These are phyloP conservation scores for Irpex sp. DNA, from an alignment of 1,284 basidiomycete species.

Conservation along the genomic window DNA sequence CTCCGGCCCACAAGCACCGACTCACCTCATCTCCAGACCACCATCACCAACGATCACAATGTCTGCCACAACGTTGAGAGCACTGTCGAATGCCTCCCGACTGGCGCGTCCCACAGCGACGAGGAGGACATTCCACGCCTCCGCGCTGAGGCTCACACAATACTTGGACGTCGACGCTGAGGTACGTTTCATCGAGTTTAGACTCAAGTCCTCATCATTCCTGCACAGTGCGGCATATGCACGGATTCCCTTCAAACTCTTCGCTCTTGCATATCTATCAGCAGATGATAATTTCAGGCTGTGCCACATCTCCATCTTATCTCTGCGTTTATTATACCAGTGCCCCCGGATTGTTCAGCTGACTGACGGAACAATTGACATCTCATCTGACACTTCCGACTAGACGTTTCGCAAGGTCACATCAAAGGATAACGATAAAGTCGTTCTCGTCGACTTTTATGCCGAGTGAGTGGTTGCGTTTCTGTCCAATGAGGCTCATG, in stretches of 20 bases:
- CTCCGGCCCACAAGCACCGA: neutral
- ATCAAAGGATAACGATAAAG: slow-evolving; percentile 37
- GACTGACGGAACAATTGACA: neutral
- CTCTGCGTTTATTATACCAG: neutral
- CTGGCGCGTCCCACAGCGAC: neutral
- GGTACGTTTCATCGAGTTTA: slow-evolving; percentile 21
- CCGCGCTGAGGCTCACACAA: slow-evolving; percentile 26
- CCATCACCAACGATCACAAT: neutral
- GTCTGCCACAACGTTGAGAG: neutral
- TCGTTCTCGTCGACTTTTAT: slow-evolving; percentile 74
- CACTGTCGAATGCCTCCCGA: neutral
- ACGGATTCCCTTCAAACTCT: neutral
- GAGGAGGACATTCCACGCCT: slow-evolving; percentile 22
- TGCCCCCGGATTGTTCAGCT: neutral
- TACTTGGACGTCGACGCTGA: slow-evolving; percentile 31
- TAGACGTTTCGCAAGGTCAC: slow-evolving; percentile 49
- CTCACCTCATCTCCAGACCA: neutral
- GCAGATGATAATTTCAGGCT: neutral
- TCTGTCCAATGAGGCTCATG: neutral
- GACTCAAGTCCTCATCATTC: neutral
- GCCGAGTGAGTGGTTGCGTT: slow-evolving; percentile 54
- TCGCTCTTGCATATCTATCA: neutral
- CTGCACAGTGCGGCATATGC: neutral
- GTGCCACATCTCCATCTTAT: neutral
- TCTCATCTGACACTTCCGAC: neutral